phyloP scores from a whole-genome alignment of 495 filamentous ascomycete genomes.

The Neurospora sp. region DNA sequence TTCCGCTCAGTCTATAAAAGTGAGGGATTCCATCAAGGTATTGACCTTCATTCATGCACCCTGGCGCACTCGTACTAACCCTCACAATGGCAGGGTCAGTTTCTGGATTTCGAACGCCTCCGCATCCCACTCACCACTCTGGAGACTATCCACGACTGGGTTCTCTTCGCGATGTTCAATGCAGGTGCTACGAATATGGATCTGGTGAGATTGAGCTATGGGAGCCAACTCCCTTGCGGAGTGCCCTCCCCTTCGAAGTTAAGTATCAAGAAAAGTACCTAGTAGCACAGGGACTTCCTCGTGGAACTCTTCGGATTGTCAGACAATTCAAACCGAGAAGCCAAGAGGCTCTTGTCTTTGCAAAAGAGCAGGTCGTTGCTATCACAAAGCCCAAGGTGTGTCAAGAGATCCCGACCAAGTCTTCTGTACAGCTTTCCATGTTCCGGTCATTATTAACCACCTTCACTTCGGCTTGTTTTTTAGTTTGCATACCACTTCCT shows the following conservation, averaged over 20 bases:
- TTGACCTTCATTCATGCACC: neutral
- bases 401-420: neutral
- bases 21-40: neutral
- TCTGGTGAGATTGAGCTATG: neutral
- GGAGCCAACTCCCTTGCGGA: neutral
- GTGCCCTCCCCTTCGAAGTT: neutral
- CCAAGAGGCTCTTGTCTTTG: neutral
- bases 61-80: neutral
- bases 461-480: neutral
- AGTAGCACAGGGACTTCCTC: neutral
- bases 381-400: neutral
- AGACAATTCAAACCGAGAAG: neutral
- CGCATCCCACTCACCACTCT: neutral
- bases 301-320: neutral
- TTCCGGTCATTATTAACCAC: neutral
- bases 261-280: neutral
- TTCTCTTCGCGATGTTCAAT: neutral
- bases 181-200: neutral
- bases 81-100: neutral
- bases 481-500: neutral
- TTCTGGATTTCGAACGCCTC: neutral
- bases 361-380: neutral
- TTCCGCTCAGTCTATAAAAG: neutral
- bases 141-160: neutral
- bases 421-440: neutral